phyloP scores from a whole-genome alignment of 768 basidiomycete species.

The Lactarius akahatsu region DNA sequence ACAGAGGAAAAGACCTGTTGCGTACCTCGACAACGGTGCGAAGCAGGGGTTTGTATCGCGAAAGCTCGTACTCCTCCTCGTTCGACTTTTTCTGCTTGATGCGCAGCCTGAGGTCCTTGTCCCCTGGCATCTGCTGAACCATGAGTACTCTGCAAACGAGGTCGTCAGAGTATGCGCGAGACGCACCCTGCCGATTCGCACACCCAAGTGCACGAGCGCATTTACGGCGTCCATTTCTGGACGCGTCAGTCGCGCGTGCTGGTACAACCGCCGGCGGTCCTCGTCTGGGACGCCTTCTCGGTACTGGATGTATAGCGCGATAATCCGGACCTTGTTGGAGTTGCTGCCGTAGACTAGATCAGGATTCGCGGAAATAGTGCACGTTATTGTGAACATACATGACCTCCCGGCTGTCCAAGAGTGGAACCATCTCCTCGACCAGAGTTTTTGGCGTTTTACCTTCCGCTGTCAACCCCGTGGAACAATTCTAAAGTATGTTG shows the following conservation, averaged over 20 bases:
- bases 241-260: conserved; percentile 85
- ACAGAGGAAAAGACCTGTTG: neutral
- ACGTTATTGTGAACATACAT: conserved; percentile 47
- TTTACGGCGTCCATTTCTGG: conserved; percentile 94
- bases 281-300: conserved; percentile 99
- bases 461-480: conserved; percentile 87
- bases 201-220: conserved; percentile 77
- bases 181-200: conserved; percentile 78
- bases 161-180: neutral
- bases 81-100: conserved; percentile 68
- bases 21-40: conserved; percentile 79
- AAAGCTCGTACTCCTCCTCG: conserved; percentile 98
- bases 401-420: conserved; percentile 84
- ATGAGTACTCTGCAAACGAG: neutral
- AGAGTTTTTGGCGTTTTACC: conserved; percentile 93
- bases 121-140: conserved; percentile 42
- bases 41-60: conserved; percentile 85
- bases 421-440: conserved; percentile 98
- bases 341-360: conserved; percentile 50
- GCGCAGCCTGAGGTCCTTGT: conserved; percentile 77
- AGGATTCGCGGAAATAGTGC: conserved; percentile 6
- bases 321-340: conserved; percentile 91
- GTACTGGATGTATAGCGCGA: conserved; percentile 91
- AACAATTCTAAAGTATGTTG: conserved; percentile 64
- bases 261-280: conserved; percentile 89